These are phyloP conservation scores for Amanita phalloides DNA, from an alignment of 768 basidiomycete genomes.

Conservation along the genomic window DNA sequence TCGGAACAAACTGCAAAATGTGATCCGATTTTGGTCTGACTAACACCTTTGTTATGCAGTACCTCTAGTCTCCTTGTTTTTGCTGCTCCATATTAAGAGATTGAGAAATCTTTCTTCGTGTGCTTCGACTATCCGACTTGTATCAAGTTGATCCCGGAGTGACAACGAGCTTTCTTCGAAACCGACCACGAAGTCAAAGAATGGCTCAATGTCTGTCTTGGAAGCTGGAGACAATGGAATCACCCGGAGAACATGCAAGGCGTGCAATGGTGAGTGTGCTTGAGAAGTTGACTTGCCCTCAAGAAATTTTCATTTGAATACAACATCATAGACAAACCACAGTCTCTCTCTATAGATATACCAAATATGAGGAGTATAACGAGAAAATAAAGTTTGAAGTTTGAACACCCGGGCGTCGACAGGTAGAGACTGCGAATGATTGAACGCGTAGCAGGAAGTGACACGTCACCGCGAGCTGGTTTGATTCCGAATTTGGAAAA, in stretches of 20 bases:
- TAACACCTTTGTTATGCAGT: conserved; percentile 8
- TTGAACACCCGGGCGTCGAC: too few species aligned
- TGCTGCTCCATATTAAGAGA: conserved; percentile 78
- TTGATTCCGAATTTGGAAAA: neutral
- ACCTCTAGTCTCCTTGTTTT: conserved; percentile 65
- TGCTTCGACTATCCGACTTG: conserved; percentile 64
- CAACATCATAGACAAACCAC: conserved; percentile 96
- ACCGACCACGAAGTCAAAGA: conserved; percentile 96
- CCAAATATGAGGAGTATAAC: too few species aligned
- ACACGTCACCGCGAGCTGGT: neutral
- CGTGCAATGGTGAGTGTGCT: conserved; percentile 44
- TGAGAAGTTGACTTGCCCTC: conserved; percentile 59
- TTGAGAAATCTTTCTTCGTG: conserved; percentile 66
- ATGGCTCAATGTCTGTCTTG: conserved; percentile 75
- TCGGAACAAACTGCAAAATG: conserved; percentile 57
- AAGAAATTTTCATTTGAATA: conserved; percentile 93
- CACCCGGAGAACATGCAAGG: conserved; percentile 82
- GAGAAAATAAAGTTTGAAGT: too few species aligned
- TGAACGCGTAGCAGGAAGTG: neutral
- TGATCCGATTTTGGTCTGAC: conserved; percentile 3
- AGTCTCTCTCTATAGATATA: too few species aligned
- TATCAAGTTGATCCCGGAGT: conserved; percentile 49
- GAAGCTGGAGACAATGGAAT: conserved; percentile 86
- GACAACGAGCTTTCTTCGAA: conserved; percentile 57
- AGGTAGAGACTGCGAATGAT: too few species aligned